Conservation (phyloP, 2,329 filamentous ascomycete genomes). For the Aspergillus pseudotamarii region DNA sequence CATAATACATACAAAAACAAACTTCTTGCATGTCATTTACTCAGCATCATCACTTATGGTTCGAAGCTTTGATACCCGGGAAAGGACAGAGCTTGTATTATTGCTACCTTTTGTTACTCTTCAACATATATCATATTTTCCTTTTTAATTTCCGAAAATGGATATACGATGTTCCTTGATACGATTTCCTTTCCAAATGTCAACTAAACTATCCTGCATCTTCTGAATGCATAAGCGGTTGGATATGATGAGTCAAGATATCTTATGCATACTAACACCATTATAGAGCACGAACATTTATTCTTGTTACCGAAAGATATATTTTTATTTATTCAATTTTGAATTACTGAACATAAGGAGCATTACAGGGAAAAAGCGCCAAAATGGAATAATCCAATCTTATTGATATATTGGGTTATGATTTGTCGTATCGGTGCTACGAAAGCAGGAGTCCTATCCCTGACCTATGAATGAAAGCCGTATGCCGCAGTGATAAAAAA, state of each 20-base stretch:
- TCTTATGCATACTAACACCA: neutral
- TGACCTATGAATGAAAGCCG: slow-evolving; percentile 1
- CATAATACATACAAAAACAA: neutral
- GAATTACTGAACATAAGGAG: neutral
- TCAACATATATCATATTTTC: neutral
- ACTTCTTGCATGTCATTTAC: neutral
- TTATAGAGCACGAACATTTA: neutral
- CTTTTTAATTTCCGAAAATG: neutral
- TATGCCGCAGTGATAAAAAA: neutral
- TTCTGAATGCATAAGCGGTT: neutral
- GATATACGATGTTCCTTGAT: neutral
- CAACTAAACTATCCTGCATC: neutral
- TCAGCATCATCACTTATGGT: neutral
- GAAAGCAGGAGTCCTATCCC: slow-evolving; percentile 2
- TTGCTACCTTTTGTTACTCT: neutral
- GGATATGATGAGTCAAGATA: neutral
- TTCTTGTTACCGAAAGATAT: neutral
- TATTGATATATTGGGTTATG: slow-evolving; percentile 26
- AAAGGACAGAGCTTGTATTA: slow-evolving; percentile 6
- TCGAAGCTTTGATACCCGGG: slow-evolving; percentile 10
- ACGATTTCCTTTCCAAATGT: neutral
- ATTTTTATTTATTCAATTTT: too few species aligned
- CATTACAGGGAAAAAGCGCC: neutral
- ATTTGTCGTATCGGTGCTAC: slow-evolving; percentile 33
- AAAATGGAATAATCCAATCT: slow-evolving; percentile 1